These are phyloP conservation scores for Geoglossum glabrum DNA, from an alignment of 495 filamentous ascomycete species.

Conservation along the genomic window DNA sequence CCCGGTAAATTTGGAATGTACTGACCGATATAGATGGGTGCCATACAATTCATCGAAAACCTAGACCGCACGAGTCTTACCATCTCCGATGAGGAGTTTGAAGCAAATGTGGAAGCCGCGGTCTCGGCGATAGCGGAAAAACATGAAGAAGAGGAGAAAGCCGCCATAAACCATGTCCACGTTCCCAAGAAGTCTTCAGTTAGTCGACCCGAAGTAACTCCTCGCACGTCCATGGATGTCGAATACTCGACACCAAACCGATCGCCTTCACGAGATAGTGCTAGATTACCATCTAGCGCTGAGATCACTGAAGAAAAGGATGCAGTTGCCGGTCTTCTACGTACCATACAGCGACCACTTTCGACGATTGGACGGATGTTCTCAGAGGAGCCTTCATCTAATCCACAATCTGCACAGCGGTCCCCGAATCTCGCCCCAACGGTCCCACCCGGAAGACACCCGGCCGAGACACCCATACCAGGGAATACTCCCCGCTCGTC, in stretches of 20 bases:
- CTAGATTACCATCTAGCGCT: slow-evolving; percentile 25
- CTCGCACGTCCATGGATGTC: slow-evolving; percentile 34
- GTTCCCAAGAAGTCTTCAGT: slow-evolving; percentile 41
- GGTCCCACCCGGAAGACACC: background rate
- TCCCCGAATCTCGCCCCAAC: background rate
- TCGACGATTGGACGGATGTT: slow-evolving; percentile 96
- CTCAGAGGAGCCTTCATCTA: slow-evolving; percentile 42
- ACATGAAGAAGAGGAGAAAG: slow-evolving; percentile 31
- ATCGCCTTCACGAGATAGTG: slow-evolving; percentile 18
- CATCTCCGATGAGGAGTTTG: slow-evolving; percentile 86
- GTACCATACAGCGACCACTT: slow-evolving; percentile 79
- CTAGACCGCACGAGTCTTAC: slow-evolving; percentile 87
- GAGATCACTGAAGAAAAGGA: slow-evolving; percentile 30
- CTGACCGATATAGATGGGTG: slow-evolving; percentile 47
- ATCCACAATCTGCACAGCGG: background rate
- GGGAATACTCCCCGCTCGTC: slow-evolving; percentile 1
- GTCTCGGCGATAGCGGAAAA: slow-evolving; percentile 92
- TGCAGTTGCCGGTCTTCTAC: slow-evolving; percentile 68
- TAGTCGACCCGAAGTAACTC: slow-evolving; percentile 31
- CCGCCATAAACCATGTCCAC: slow-evolving; percentile 15
- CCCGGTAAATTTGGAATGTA: slow-evolving; percentile 4
- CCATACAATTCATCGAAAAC: slow-evolving; percentile 90
- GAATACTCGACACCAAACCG: slow-evolving; percentile 30
- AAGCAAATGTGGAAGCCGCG: slow-evolving; percentile 81
- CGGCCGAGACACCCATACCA: background rate